A percentile compares a stretch with the other conserved stretches of the same genome.
phyloP scores from a whole-genome alignment of 441 rosid genomes.

The Adansonia rubrostipa region DNA sequence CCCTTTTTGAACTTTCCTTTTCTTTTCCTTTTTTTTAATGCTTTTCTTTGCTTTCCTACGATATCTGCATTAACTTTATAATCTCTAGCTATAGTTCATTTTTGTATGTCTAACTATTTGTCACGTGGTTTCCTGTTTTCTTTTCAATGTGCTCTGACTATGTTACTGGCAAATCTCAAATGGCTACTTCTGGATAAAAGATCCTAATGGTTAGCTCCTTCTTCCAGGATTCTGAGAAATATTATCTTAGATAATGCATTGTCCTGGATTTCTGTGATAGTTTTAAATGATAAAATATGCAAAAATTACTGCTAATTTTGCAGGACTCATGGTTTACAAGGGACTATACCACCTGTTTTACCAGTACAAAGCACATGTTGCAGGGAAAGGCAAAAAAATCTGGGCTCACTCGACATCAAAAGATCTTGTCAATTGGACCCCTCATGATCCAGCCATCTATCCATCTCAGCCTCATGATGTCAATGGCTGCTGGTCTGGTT shows the following conservation, averaged over 20 bases:
- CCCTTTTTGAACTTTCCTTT: conserved; percentile 2
- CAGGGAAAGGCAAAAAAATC: conserved; percentile 71
- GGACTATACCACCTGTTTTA: conserved; percentile 85
- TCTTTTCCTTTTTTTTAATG: background rate
- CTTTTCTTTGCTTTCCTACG: no score
- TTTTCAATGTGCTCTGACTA: no score
- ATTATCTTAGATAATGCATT: no score
- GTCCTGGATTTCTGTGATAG: no score
- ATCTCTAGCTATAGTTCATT: no score
- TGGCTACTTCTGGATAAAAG: conserved; percentile 41
- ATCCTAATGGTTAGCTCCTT: conserved; percentile 77
- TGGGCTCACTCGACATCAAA: conserved; percentile 88
- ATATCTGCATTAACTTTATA: no score
- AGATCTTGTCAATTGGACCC: conserved; percentile 76
- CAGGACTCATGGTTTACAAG: conserved; percentile 77
- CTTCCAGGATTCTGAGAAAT: background rate
- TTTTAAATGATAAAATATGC: no score
- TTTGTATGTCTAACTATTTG: conserved; percentile 7
- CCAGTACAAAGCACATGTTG: conserved; percentile 77
- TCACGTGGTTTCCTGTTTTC: background rate
- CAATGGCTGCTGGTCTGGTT: conserved; percentile 83
- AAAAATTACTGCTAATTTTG: background rate
- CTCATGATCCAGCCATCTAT: conserved; percentile 55
- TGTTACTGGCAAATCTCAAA: background rate
- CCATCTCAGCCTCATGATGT: conserved; percentile 65